A percentile compares a stretch with the other conserved stretches of the same genome.
Evolutionary conservation across 345 rosid genomes (phyloP).

Genomic region (Citrus trifoliata): DNA sequence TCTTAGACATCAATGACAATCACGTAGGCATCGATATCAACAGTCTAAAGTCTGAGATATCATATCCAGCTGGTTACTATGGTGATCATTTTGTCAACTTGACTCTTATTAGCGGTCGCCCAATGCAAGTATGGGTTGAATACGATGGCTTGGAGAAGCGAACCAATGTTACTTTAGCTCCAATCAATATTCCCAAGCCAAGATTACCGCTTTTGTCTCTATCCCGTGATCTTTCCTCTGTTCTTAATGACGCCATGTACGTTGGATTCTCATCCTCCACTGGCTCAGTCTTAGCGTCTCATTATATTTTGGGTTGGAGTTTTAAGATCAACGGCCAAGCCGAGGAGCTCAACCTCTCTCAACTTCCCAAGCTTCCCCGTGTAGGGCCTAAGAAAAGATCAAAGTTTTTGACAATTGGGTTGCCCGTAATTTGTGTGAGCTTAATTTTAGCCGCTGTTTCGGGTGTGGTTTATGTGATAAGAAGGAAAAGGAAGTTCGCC

Average conservation of each 20-base stretch:
- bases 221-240: conserved; percentile 36
- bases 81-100: conserved; percentile 18
- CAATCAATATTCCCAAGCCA: conserved; percentile 35
- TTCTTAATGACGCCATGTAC: conserved; percentile 36
- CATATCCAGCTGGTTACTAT: conserved; percentile 42
- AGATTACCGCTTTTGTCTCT: conserved; percentile 37
- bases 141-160: conserved; percentile 33
- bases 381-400: conserved; percentile 27
- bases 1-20: conserved; percentile 41
- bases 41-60: conserved; percentile 28
- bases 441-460: conserved; percentile 21
- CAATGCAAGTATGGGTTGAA: conserved; percentile 49
- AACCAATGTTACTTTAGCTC: conserved; percentile 39
- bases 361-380: conserved; percentile 62
- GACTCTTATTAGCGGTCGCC: conserved; percentile 26
- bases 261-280: conserved; percentile 77
- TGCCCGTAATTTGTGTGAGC: conserved; percentile 36
- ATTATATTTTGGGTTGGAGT: conserved; percentile 74
- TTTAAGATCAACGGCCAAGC: conserved; percentile 44
- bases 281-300: conserved; percentile 36
- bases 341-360: conserved; percentile 35
- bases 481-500: conserved; percentile 52
- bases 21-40: conserved; percentile 64
- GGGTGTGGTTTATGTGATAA: conserved; percentile 17
- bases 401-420: conserved; percentile 36